phyloP scores from a whole-genome alignment of 225 moss, liverwort and hornwort species.

The Straminergon stramineum region DNA sequence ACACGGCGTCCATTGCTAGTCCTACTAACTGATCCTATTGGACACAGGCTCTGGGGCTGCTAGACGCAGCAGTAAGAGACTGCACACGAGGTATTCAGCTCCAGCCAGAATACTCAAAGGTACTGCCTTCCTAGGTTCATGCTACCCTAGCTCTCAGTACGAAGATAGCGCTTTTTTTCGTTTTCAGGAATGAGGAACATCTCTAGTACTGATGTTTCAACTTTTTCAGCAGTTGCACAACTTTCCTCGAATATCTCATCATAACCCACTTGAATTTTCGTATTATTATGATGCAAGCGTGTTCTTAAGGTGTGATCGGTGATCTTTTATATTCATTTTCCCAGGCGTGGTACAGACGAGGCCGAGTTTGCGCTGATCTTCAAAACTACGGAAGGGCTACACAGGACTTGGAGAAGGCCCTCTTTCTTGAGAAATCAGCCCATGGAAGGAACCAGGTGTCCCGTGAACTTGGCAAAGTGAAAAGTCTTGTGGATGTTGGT shows the following conservation, averaged over 20 bases:
- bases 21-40: neutral
- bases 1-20: neutral
- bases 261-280: neutral
- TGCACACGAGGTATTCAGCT: slow-evolving; percentile 62
- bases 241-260: neutral
- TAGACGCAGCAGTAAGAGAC: slow-evolving; percentile 49
- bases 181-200: neutral
- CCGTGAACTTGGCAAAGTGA: slow-evolving; percentile 38
- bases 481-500: neutral
- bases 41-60: slow-evolving; percentile 37
- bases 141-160: neutral
- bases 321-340: neutral
- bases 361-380: slow-evolving; percentile 42
- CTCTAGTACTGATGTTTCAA: neutral
- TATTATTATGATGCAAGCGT: neutral
- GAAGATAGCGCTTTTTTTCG: neutral
- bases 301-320: neutral
- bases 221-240: neutral
- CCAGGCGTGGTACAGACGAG: slow-evolving; percentile 93
- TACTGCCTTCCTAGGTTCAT: neutral
- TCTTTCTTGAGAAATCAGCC: slow-evolving; percentile 28
- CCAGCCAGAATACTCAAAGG: slow-evolving; percentile 59
- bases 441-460: slow-evolving; percentile 43
- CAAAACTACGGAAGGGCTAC: slow-evolving; percentile 31
- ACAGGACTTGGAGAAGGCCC: slow-evolving; percentile 50